Evolutionary conservation across 2,329 filamentous ascomycete species (phyloP).

Genomic region (Fusarium longipes): DNA sequence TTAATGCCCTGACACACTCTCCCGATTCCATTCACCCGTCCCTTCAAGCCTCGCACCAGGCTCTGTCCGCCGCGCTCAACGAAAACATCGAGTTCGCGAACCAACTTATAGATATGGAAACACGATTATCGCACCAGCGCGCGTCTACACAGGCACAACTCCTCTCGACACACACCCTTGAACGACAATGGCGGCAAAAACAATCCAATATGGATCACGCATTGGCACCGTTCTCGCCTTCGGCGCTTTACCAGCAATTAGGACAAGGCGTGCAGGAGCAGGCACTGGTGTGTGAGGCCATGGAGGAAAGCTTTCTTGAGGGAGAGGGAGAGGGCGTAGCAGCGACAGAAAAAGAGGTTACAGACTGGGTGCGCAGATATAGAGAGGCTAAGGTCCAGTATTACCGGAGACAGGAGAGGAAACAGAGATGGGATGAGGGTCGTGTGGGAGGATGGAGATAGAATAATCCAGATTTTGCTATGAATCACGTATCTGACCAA

Average conservation of each 20-base stretch:
- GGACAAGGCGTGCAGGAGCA: constrained; percentile 83
- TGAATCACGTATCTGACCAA: not conserved
- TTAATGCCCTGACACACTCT: constrained; percentile 79
- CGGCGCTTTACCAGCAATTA: constrained; percentile 85
- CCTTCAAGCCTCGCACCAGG: constrained; percentile 70
- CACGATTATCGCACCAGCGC: constrained; percentile 69
- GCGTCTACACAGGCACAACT: constrained; percentile 82
- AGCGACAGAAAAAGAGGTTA: constrained; percentile 82
- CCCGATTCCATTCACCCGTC: constrained; percentile 77
- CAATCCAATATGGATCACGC: constrained; percentile 90
- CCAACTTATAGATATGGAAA: constrained; percentile 70
- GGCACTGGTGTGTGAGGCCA: constrained; percentile 79
- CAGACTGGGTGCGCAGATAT: constrained; percentile 85
- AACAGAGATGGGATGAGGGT: constrained; percentile 95
- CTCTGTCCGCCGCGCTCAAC: constrained; percentile 72
- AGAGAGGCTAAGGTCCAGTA: constrained; percentile 82
- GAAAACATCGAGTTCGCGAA: constrained; percentile 78
- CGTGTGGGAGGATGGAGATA: constrained; percentile 93
- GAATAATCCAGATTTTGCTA: not conserved
- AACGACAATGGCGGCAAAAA: constrained; percentile 91
- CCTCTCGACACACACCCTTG: constrained; percentile 83
- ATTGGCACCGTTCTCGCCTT: constrained; percentile 85
- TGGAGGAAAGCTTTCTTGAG: constrained; percentile 95
- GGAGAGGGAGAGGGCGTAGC: constrained; percentile 52
- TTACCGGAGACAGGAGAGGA: constrained; percentile 85